A percentile compares a stretch with the other conserved stretches of the same genome.
Evolutionary conservation across 2,329 filamentous ascomycete genomes (phyloP).

Genomic region (Aureobasidium subglaciale): DNA sequence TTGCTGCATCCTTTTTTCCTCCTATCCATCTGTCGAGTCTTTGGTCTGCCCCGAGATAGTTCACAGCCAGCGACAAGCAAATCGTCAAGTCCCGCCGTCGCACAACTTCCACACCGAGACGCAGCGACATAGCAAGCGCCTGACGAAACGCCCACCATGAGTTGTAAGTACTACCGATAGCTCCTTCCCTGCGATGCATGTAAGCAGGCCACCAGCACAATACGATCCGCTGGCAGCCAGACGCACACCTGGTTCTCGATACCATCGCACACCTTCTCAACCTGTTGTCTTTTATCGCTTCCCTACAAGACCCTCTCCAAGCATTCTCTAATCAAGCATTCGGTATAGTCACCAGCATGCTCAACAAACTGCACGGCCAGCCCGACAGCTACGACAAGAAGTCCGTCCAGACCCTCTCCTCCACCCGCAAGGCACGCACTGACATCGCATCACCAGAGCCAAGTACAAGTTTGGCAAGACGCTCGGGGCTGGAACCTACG

Average conservation of each 20-base stretch:
- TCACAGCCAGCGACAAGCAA: neutral
- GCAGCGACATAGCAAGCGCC: neutral
- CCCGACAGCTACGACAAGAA: slow-evolving; percentile 99
- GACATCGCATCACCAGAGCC: slow-evolving; percentile 45
- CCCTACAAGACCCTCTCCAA: neutral
- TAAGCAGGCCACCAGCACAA: neutral
- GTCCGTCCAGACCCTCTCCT: slow-evolving; percentile 44
- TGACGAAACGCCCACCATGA: slow-evolving; percentile 1
- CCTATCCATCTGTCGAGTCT: neutral
- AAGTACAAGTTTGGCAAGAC: slow-evolving; percentile 91
- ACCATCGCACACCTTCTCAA: neutral
- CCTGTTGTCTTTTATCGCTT: neutral
- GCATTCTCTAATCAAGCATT: slow-evolving; percentile 10
- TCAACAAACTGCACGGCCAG: slow-evolving; percentile 93
- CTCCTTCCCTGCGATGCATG: neutral
- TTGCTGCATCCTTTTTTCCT: neutral
- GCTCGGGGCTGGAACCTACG: slow-evolving; percentile 93
- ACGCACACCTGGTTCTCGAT: neutral
- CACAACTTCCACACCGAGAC: neutral
- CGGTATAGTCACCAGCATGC: slow-evolving; percentile 69
- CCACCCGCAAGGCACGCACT: slow-evolving; percentile 15
- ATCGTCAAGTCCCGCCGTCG: neutral
- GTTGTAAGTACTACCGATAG: slow-evolving; percentile 9
- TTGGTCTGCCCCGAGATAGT: neutral
- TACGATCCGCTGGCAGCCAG: neutral